Evolutionary conservation across 148 eudicot species (phyloP).

Genomic region (Cornus florida): DNA sequence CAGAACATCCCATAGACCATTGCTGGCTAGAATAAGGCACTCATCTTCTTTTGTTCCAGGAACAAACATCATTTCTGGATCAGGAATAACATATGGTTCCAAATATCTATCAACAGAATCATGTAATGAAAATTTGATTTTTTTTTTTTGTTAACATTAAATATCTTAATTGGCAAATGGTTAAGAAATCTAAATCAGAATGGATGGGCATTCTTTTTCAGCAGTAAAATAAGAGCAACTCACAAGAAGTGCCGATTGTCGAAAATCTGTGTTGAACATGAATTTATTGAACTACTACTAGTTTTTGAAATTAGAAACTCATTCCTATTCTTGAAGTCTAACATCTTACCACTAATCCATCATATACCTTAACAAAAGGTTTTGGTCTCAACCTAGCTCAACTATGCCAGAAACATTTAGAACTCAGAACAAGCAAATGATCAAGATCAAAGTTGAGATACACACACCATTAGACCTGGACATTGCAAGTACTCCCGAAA

Average conservation of each 20-base stretch:
- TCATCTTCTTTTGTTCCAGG: constrained; percentile 52
- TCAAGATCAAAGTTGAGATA: neutral
- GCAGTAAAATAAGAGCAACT: no score
- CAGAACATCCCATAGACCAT: constrained; percentile 69
- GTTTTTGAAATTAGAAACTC: no score
- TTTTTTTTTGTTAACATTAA: no score
- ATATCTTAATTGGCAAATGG: no score
- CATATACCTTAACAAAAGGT: no score
- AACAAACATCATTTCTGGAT: constrained; percentile 51
- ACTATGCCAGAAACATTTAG: neutral
- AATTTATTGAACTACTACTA: no score
- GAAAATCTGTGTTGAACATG: neutral
- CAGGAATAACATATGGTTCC: constrained; percentile 51
- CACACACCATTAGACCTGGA: constrained; percentile 65
- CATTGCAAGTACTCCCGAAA: constrained; percentile 67
- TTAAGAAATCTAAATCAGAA: no score
- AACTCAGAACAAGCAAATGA: neutral
- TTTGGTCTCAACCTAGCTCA: neutral
- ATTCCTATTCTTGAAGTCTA: neutral
- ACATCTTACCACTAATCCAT: neutral
- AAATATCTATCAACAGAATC: constrained; percentile 49
- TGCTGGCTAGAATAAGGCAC: constrained; percentile 56
- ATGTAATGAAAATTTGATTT: neutral
- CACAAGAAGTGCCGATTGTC: neutral
- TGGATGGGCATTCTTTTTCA: no score